Conservation (phyloP, 73 alveolate genomes). For the Vitrella brassicaformis region DNA sequence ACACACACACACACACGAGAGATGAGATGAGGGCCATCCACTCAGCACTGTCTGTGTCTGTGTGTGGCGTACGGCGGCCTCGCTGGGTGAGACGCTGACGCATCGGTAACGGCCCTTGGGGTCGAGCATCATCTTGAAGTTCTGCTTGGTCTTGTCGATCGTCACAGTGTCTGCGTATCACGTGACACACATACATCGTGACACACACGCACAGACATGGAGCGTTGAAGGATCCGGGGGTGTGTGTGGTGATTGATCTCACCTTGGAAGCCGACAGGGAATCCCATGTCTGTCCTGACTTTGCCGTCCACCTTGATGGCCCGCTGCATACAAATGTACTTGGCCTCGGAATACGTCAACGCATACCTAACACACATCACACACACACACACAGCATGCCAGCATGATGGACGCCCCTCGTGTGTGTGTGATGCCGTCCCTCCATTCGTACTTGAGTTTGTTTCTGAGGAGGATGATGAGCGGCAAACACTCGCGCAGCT, state of each 20-base stretch:
- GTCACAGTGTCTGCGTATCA: slow-evolving; percentile 55
- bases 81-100: slow-evolving; percentile 57
- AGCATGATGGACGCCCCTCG: no score
- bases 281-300: slow-evolving; percentile 76
- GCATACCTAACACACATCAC: no score
- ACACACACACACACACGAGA: no score
- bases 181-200: background rate
- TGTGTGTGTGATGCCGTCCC: no score
- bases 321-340: slow-evolving; percentile 68
- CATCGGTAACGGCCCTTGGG: slow-evolving; percentile 77
- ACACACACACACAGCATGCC: no score
- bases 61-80: slow-evolving; percentile 46
- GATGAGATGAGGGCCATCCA: no score
- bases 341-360: slow-evolving; percentile 64
- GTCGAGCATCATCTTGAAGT: slow-evolving; percentile 81
- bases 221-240: no score
- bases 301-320: slow-evolving; percentile 75
- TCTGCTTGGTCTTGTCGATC: slow-evolving; percentile 50
- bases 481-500: slow-evolving; percentile 80
- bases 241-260: no score
- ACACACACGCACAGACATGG: no score
- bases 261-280: slow-evolving; percentile 76
- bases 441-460: slow-evolving; percentile 67
- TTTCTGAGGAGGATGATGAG: slow-evolving; percentile 62
- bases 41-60: no score